Conservation (phyloP, 148 eudicot genomes). For the Rhododendron mucronatum region DNA sequence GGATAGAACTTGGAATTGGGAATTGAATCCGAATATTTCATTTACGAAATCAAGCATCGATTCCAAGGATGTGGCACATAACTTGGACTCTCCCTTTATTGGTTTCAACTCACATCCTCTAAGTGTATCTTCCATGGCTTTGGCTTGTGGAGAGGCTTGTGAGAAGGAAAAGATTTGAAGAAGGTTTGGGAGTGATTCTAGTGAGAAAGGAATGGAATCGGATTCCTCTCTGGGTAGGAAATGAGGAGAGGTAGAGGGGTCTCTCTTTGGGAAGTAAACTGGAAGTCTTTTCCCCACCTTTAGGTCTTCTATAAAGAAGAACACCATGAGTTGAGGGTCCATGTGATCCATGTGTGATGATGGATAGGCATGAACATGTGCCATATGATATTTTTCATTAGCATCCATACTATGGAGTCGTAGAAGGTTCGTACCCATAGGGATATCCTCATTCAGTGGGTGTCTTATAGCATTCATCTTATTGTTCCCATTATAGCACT, state of each 20-base stretch:
- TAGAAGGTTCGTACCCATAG: background rate
- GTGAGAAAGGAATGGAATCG: slow-evolving; percentile 53
- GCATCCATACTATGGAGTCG: slow-evolving; percentile 14
- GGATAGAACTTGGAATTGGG: slow-evolving; percentile 28
- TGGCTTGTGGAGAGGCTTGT: slow-evolving; percentile 29
- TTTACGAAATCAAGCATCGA: slow-evolving; percentile 35
- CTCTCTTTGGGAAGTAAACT: slow-evolving; percentile 40
- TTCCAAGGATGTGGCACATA: slow-evolving; percentile 45
- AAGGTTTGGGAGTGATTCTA: slow-evolving; percentile 30
- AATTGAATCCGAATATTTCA: slow-evolving; percentile 15
- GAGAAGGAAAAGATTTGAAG: slow-evolving; percentile 21
- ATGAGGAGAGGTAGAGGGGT: slow-evolving; percentile 33
- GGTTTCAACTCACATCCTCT: slow-evolving; percentile 30
- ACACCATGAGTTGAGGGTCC: slow-evolving; percentile 42
- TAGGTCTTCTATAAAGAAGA: slow-evolving; percentile 42
- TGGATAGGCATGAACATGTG: slow-evolving; percentile 7
- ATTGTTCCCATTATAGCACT: too few species aligned
- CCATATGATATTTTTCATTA: background rate
- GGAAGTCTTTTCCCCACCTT: slow-evolving; percentile 37
- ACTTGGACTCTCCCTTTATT: slow-evolving; percentile 29
- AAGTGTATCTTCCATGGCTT: slow-evolving; percentile 37
- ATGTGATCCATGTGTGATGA: background rate
- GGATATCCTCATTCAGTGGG: background rate
- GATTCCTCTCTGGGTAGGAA: slow-evolving; percentile 45
- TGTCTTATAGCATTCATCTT: too few species aligned